Evolutionary conservation across 805 yeast genomes (phyloP).

Genomic region (Teunomyces tritomae): DNA sequence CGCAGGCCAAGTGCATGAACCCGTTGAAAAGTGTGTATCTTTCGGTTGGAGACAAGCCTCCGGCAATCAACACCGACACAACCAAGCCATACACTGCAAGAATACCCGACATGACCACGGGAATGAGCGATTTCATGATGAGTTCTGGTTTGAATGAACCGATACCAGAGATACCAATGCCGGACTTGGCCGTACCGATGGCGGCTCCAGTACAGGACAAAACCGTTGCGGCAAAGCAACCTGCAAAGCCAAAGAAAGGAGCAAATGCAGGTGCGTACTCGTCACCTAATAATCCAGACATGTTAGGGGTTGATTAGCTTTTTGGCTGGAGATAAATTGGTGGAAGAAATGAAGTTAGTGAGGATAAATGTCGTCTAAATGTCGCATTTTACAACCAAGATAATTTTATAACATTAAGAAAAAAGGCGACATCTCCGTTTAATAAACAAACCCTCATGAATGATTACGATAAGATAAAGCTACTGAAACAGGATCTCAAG

Average conservation of each 20-base stretch:
- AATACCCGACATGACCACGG: conserved; percentile 98
- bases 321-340: not conserved
- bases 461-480: conserved; percentile 41
- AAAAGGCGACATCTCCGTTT: not conserved
- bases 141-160: conserved; percentile 97
- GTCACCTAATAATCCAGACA: conserved; percentile 29
- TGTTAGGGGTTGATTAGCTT: not conserved
- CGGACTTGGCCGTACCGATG: conserved; percentile 96
- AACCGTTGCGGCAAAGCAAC: conserved; percentile 91
- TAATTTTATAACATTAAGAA: not conserved
- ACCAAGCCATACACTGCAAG: conserved; percentile 95
- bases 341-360: conserved; percentile 3
- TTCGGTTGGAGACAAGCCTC: conserved; percentile 74
- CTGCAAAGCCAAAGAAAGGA: conserved; percentile 97
- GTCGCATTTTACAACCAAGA: not conserved
- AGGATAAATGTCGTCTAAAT: not conserved
- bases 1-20: conserved; percentile 97
- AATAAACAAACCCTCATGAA: conserved; percentile 2
- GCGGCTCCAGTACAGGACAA: conserved; percentile 98
- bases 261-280: conserved; percentile 89
- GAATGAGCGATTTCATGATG: conserved; percentile 92
- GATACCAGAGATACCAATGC: conserved; percentile 96
- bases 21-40: conserved; percentile 89
- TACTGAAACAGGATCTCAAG: conserved; percentile 52
- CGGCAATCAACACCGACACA: conserved; percentile 93